Base-by-base conservation (phyloP, 495 filamentous ascomycete genomes). In the Hypoxylon intermedium region DNA sequence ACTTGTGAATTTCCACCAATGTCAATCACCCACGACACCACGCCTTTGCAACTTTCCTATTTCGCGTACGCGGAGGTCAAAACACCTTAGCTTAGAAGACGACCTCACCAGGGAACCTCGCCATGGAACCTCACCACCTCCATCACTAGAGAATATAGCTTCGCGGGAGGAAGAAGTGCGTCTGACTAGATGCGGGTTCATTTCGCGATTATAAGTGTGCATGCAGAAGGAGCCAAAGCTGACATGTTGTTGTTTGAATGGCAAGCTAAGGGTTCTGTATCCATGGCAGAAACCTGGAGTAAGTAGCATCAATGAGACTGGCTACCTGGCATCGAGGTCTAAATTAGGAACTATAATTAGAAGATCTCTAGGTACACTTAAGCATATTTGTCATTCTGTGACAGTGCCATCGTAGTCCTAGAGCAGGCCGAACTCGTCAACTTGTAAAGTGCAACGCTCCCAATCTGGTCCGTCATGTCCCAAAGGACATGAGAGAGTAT, bases 401-500 rank as follows among this genome's bases (percentile, higher is more conserved):
- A 41, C 15, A 19, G 9, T 38, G 15, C 18, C 28, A 20, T 38
- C 42, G 20, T 2, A 50, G 19, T 31, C 23, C n/a, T 28, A 55
- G 54, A 50, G 47, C 13, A 36, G 15, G 20, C 48, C 52, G 11
- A 53, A 58, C 4, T 33, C 30, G 36, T 33, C 40, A 40, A 5
- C 7, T 6, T 9, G 9, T 11, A 18, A 18, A 16, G 23, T 47
- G 40, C 38, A 42, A 28, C 11, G 15, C 47, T 59, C 61, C 61
- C 2, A 59, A 60, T 65, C 43, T 21, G 61, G 37, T 21, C 36
- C 33, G 26, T 5, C 11, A 15, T 41, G 9, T 50, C 61, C 50
- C 16, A 52, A 65, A 59, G 33, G 41, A 53, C 50, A 50, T n/a
- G 13, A 16, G 7, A 43, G 16, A 19, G 36, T 51, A 36, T 40